Evolutionary conservation across 139 green algal genomes (phyloP).

Genomic region (Chlorella sp.): DNA sequence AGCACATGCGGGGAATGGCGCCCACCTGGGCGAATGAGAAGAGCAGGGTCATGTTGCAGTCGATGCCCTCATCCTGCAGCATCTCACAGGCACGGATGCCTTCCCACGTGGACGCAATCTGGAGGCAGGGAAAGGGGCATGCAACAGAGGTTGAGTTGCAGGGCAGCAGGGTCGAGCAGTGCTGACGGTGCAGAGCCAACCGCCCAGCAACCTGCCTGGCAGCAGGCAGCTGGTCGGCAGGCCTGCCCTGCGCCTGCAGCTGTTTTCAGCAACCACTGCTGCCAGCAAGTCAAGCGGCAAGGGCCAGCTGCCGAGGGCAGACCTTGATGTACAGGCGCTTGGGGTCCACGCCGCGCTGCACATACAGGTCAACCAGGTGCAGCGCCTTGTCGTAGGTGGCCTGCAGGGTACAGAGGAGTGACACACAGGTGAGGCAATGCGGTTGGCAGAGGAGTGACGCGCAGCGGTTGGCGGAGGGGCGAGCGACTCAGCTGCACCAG

Average conservation of each 20-base stretch:
- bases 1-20: too few species aligned
- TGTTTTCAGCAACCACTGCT: background rate
- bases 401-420: too few species aligned
- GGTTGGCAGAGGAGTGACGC: too few species aligned
- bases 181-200: too few species aligned
- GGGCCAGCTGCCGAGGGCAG: too few species aligned
- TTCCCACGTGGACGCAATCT: slow-evolving; percentile 90
- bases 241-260: too few species aligned
- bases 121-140: background rate
- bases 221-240: too few species aligned
- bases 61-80: slow-evolving; percentile 86
- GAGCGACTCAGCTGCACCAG: background rate
- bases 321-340: slow-evolving; percentile 68
- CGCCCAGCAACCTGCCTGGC: too few species aligned
- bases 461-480: too few species aligned
- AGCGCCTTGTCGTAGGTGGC: slow-evolving; percentile 81
- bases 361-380: slow-evolving; percentile 79
- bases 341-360: slow-evolving; percentile 57
- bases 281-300: background rate
- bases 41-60: slow-evolving; percentile 94
- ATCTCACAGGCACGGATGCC: slow-evolving; percentile 85
- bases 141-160: too few species aligned
- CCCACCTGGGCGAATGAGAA: slow-evolving; percentile 92
- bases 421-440: too few species aligned
- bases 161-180: background rate